Base-by-base conservation (phyloP, 345 rosid species). In the Lagerstroemia speciosa region DNA sequence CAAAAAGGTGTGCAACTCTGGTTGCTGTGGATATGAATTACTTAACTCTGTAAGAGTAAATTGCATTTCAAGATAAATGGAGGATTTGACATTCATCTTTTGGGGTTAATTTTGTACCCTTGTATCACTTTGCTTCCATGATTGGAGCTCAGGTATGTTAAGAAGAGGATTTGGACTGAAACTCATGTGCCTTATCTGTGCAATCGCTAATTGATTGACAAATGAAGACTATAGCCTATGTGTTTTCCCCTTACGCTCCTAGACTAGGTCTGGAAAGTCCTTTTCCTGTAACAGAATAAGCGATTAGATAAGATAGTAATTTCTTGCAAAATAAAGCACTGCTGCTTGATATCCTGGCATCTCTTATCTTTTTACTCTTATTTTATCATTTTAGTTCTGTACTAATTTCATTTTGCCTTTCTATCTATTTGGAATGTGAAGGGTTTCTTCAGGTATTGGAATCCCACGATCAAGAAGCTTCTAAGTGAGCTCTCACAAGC, bases 401-500 rank as follows among this genome's bases (percentile, higher is more conserved):
- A 24, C 61, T 55, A 31, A 55, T 55, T 55, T 55, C 2, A 8
- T 30, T 29, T 4, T 10, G 34, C 34, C 33, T 52, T 37, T 40
- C 70, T 0, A 30, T 60, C 67, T 69, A 66, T 65, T 38, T 37
- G 67, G 66, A 53, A 26, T 65, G 57, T 81, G 67, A 86, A 94
- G 99, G 98, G 99, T 53, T 82, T 83, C 76, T 86, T 73, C 76
- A 87, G 99, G 67, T 91, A 91, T 76, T 94, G 97, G 97, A 86
- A 85, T 79, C 95, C 96, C 61, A 80, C 74, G 68, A 89, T 88
- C 73, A 94, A 89, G 84, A 85, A 83, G 77, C 71, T 77, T 67
- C 46, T 89, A 65, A 84, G 75, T 69, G 90, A 86, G 78, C 89
- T 86, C 58, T 81, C 95, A 53, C 88, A 85, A 76, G 89, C 95